phyloP scores from a whole-genome alignment of 177 flowering plant species.

The Vitis hybrid region DNA sequence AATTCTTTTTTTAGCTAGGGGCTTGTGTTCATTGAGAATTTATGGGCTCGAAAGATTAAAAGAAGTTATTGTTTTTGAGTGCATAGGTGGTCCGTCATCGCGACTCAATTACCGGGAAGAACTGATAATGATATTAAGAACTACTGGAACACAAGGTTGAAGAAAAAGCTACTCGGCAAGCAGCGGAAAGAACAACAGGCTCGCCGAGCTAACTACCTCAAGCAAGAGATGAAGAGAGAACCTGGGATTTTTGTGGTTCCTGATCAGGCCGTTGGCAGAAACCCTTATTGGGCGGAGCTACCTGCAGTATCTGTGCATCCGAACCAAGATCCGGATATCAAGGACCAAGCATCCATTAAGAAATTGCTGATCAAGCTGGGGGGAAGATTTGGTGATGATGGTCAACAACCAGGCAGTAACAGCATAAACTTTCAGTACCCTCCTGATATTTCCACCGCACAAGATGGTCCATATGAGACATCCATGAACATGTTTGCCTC shows the following conservation, averaged over 20 bases:
- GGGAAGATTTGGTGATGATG: constrained; percentile 40
- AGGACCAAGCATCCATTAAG: constrained; percentile 38
- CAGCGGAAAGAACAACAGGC: constrained; percentile 61
- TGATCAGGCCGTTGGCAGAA: not conserved
- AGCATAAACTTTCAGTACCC: constrained; percentile 17
- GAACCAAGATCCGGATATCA: constrained; percentile 20
- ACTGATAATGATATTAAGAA: constrained; percentile 86
- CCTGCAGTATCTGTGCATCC: constrained; percentile 13
- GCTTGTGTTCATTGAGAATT: not conserved
- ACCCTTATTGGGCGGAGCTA: constrained; percentile 22
- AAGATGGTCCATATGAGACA: constrained; percentile 20
- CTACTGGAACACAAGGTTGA: constrained; percentile 87
- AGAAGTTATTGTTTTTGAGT: not conserved
- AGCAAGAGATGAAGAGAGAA: constrained; percentile 44
- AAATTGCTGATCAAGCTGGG: constrained; percentile 48
- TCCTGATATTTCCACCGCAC: constrained; percentile 24
- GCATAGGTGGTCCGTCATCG: constrained; percentile 83
- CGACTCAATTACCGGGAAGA: constrained; percentile 78
- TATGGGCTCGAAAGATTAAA: too few species aligned
- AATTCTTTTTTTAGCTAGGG: not conserved
- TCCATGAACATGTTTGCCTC: constrained; percentile 17
- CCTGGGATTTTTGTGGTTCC: constrained; percentile 11
- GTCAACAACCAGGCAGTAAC: constrained; percentile 16
- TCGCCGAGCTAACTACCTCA: constrained; percentile 21
- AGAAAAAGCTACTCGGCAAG: constrained; percentile 74